A percentile compares a stretch with the other conserved stretches of the same genome.
These are phyloP conservation scores for Aspergillus bertholletiae DNA, from an alignment of 495 filamentous ascomycete species.

Conservation along the genomic window DNA sequence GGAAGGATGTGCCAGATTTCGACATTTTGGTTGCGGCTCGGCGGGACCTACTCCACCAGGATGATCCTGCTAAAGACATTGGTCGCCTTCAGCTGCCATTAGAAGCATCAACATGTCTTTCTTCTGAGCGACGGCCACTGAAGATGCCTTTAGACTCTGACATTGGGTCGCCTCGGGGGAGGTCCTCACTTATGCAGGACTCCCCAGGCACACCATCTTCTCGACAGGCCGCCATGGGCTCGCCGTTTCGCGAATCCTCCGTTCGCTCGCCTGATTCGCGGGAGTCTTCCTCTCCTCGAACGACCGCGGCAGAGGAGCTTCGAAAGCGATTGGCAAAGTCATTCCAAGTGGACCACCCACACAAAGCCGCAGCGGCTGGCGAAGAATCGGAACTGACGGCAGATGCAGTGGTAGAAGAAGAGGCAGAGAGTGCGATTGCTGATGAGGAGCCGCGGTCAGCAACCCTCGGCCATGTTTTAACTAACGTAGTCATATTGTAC, in stretches of 20 bases:
- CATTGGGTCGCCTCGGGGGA: conserved; percentile 17
- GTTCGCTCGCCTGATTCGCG: conserved; percentile 25
- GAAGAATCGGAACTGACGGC: conserved; percentile 25
- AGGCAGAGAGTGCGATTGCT: conserved; percentile 26
- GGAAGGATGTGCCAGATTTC: conserved; percentile 68
- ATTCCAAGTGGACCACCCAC: conserved; percentile 21
- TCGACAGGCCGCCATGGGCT: conserved; percentile 18
- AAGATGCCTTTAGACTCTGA: conserved; percentile 10
- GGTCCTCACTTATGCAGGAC: conserved; percentile 9
- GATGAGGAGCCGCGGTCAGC: conserved; percentile 30
- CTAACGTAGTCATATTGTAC: conserved; percentile 55
- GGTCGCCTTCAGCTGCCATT: conserved; percentile 19
- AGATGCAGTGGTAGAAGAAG: conserved; percentile 36
- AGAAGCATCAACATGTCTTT: conserved; percentile 16
- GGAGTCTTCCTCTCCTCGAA: conserved; percentile 25
- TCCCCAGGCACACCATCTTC: conserved; percentile 10
- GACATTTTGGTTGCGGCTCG: conserved; percentile 72
- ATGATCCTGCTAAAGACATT: conserved; percentile 17
- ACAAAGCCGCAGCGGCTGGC: conserved; percentile 9
- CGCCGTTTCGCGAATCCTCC: conserved; percentile 20
- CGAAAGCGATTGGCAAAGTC: conserved; percentile 37
- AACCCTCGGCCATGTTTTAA: conserved; percentile 83
- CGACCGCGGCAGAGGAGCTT: conserved; percentile 30
- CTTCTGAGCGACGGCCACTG: conserved; percentile 21
- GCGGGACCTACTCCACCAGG: conserved; percentile 43